Conservation (phyloP, 1,284 basidiomycete genomes). For the Cystobasidium slooffiae region DNA sequence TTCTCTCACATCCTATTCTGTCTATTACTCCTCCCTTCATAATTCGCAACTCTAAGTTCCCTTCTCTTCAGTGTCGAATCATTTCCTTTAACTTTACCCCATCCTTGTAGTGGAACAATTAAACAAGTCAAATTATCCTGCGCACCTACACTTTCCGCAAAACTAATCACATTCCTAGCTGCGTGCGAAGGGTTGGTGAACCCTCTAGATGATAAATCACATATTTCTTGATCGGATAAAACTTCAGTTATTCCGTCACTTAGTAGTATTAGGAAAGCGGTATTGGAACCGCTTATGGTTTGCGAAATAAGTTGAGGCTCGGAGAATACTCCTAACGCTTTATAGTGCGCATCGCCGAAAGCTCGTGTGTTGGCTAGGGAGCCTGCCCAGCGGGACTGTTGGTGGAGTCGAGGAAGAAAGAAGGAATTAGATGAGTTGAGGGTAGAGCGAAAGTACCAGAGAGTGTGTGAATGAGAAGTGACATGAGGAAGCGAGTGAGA, state of each 20-base stretch:
- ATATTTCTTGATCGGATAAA: conserved; percentile 90
- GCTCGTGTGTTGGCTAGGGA: conserved; percentile 90
- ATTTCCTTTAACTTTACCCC: conserved; percentile 77
- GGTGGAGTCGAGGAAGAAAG: not conserved
- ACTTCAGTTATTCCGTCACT: conserved; percentile 85
- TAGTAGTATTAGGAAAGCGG: conserved; percentile 52
- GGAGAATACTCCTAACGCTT: conserved; percentile 86
- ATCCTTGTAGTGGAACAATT: conserved; percentile 89
- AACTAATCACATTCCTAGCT: conserved; percentile 79
- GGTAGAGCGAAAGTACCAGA: not conserved
- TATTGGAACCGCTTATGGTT: conserved; percentile 43
- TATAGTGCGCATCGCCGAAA: conserved; percentile 90
- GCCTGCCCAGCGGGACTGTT: conserved; percentile 78
- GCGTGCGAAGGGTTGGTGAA: conserved; percentile 71
- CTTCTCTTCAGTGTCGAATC: conserved; percentile 80
- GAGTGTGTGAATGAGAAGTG: not conserved
- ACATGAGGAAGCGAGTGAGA: no score
- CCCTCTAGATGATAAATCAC: conserved; percentile 76
- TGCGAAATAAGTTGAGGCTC: conserved; percentile 76
- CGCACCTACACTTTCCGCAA: conserved; percentile 80
- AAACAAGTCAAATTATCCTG: conserved; percentile 91
- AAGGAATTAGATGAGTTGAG: not conserved
- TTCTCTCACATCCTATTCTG: conserved; percentile 67
- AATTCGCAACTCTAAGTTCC: conserved; percentile 75
- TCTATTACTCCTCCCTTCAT: conserved; percentile 73